Base-by-base conservation (phyloP, 352 stramenopile species). In the Peronosclerospora sorghi region DNA sequence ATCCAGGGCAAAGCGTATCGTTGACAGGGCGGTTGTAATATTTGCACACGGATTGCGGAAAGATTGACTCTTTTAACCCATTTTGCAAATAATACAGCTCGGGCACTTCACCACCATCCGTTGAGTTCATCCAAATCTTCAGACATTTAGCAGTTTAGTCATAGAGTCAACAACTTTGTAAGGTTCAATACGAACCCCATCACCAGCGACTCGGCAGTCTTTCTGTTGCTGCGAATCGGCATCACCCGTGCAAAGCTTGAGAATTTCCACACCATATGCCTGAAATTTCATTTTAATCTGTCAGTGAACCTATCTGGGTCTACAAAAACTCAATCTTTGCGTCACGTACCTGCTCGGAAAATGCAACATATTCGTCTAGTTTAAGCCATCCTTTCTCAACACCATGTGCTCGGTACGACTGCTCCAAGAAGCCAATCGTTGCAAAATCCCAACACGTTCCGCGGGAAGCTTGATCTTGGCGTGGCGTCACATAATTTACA, bases 391-490 rank as follows among this genome's bases (percentile, higher is more conserved):
- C 73, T 19, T 81, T 73, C 26, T 45, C 47, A 20, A 86, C 50
- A 32, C 73, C 77, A 15, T 84, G 64, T 20, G 72, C 72, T 19
- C 77, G 67, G 49, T 89, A 89, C 41, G 73, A 86, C 45, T 84
- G 71, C 53, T 89, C 77, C 26, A 89, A 49, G 41, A 86, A 79
- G 18, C 67, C 67, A 34, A 89, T 76, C 5, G 77, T 86, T 2
- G 77, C 73, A 39, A 89, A 89, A 53, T 89, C 77, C 77, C 77
- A 89, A 54, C 77, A 89, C 2, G 73, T 89, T 28, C 77, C 77
- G 28, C 77, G 77, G 28, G 78, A 67, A 38, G 73, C 69, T 48
- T 89, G 76, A 37, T 89, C 64, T 49, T 85, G 64, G 0, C 76
- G 73, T 15, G 73, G 76, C 13, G 73, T 89, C 14, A 89, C 73